Base-by-base conservation (phyloP, 2,329 filamentous ascomycete species). In the Epichloe sylvatica region DNA sequence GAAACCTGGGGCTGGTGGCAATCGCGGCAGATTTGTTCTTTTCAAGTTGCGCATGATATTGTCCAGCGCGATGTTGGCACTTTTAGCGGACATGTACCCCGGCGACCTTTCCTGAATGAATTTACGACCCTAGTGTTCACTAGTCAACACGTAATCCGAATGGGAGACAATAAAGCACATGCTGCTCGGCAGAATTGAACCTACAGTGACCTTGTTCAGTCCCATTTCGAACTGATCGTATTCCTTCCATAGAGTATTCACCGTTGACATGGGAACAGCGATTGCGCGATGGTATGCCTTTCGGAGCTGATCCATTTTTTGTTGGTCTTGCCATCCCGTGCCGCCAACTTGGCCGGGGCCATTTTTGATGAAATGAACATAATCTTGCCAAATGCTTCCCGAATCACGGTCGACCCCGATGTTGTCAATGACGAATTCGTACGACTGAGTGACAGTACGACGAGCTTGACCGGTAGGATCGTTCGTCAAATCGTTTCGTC, bases 201-300 rank as follows among this genome's bases (percentile, higher is more conserved):
- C 62, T 74, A 90, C 86, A 40, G 89, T 94, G 56, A 88, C 79
- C 67, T 95, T 97, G 71, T 96, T 96, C 51, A 96, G 68, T 5
- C 83, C 80, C 78, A 92, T 89, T 68, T 98, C 92, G 61, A 98
- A 98, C 57, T 86, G 83, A 64, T 97, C 90, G 62, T 98, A 98
- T 61, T 98, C 91, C 64, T 94, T 95, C 94, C 92, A 98, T 13
- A 98, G 70, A 47, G 77, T 78, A 60, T 91, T 86, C 45, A 94
- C 80, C 34, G 84, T 84, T 49, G 83, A 80, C 54, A 88, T 94
- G 4, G 94, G 94, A 38, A 96, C 80, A 56, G 80, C 83, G 51
- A 96, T 86, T 13, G 91, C 91, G 48, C 84, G 84, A 60, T 96
- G 90, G 64, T 96, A 98, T 0, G 87, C 86, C 64, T 94, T 94